These are phyloP conservation scores for Solanum bulbocastanum DNA, from an alignment of 257 asterid genomes.

Conservation along the genomic window DNA sequence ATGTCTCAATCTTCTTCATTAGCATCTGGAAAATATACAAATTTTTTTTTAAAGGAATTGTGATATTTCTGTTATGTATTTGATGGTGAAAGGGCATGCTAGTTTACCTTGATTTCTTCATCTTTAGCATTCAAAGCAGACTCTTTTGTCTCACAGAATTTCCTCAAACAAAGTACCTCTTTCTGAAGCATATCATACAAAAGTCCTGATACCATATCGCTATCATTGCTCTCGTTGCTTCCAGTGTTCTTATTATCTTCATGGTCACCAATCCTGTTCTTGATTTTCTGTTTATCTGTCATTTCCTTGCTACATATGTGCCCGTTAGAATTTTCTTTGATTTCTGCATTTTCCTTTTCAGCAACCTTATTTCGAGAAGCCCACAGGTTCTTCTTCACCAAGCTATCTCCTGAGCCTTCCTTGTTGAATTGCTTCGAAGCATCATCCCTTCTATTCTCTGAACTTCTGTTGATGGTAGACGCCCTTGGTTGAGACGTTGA, in stretches of 20 bases:
- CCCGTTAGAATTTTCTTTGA: conserved; percentile 24
- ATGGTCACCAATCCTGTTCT: neutral
- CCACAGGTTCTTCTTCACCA: conserved; percentile 32
- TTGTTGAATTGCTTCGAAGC: conserved; percentile 14
- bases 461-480: conserved; percentile 22
- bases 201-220: conserved; percentile 69
- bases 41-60: neutral
- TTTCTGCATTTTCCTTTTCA: conserved; percentile 59
- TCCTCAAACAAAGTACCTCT: conserved; percentile 73
- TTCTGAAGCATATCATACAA: conserved; percentile 80
- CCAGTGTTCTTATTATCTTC: neutral
- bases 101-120: conserved; percentile 64
- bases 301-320: conserved; percentile 13
- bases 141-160: conserved; percentile 47
- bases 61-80: neutral
- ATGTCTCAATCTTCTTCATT: conserved; percentile 51
- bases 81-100: neutral
- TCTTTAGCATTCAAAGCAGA: conserved; percentile 46
- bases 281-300: conserved; percentile 11
- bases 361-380: conserved; percentile 41
- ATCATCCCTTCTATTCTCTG: conserved; percentile 2
- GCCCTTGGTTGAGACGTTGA: conserved; percentile 63
- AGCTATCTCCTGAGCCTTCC: neutral
- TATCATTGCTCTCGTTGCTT: neutral
- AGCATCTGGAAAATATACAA: conserved; percentile 35